These are phyloP conservation scores for Helminthosporium solani DNA, from an alignment of 2,329 filamentous ascomycete genomes.

Conservation along the genomic window DNA sequence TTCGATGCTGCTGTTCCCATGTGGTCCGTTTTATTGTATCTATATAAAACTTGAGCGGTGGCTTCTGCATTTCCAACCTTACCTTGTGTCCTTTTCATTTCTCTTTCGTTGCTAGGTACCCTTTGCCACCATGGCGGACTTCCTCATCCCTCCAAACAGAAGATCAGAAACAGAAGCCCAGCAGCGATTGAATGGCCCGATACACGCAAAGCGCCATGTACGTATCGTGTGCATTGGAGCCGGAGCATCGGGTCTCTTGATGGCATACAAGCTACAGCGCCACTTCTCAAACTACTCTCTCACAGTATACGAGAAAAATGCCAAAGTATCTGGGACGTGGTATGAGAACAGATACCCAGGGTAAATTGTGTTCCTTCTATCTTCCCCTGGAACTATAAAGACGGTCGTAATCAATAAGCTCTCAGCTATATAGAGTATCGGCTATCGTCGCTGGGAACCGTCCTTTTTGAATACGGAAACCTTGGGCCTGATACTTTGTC, in stretches of 20 bases:
- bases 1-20: too few species aligned
- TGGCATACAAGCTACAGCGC: conserved; percentile 52
- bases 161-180: conserved; percentile 27
- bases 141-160: conserved; percentile 27
- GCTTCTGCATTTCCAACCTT: background rate
- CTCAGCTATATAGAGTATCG: too few species aligned
- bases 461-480: too few species aligned
- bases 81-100: background rate
- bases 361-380: conserved; percentile 18
- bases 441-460: too few species aligned
- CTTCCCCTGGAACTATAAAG: background rate
- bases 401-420: too few species aligned
- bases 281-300: conserved; percentile 47
- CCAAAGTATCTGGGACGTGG: conserved; percentile 53
- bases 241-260: conserved; percentile 49
- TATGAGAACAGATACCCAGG: conserved; percentile 52
- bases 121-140: conserved; percentile 25
- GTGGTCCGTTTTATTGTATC: too few species aligned
- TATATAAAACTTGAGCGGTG: background rate
- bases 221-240: conserved; percentile 50
- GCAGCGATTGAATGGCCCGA: conserved; percentile 30
- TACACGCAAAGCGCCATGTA: conserved; percentile 40
- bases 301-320: conserved; percentile 53
- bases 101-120: background rate
- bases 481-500: too few species aligned